Conservation (phyloP, 352 stramenopile species). For the Phytophthora syringae region DNA sequence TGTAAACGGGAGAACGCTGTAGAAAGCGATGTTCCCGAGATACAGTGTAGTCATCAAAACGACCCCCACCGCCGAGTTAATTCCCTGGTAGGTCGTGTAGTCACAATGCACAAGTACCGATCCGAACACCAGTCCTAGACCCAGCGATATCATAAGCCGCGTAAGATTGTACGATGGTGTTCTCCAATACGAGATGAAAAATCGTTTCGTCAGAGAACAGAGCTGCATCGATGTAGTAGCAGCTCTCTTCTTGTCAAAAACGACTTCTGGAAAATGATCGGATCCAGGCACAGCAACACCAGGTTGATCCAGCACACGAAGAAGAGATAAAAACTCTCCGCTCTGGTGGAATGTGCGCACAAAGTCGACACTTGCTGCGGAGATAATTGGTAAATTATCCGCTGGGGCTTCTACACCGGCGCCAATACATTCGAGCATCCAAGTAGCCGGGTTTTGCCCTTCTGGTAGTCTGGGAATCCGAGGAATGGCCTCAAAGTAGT, state of each 20-base stretch:
- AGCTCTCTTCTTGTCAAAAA: conserved; percentile 48
- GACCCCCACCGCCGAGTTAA: conserved; percentile 52
- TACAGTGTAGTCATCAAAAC: conserved; percentile 22
- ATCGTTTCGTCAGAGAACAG: conserved; percentile 47
- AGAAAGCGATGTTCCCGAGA: conserved; percentile 19
- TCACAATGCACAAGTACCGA: too few relatives aligned
- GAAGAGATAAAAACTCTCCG: background rate
- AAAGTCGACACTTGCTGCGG: conserved; percentile 6
- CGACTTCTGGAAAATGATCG: background rate
- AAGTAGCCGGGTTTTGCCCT: conserved; percentile 49
- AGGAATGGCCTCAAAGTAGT: conserved; percentile 42
- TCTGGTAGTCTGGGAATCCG: conserved; percentile 6
- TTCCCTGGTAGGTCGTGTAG: conserved; percentile 63
- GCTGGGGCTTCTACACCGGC: conserved; percentile 6
- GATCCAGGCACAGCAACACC: background rate
- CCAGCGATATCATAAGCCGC: conserved; percentile 67
- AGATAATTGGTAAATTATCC: background rate
- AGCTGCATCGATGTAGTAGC: conserved; percentile 43
- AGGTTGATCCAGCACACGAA: background rate
- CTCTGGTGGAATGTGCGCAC: conserved; percentile 8
- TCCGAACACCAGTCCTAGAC: conserved; percentile 82
- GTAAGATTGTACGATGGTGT: conserved; percentile 88
- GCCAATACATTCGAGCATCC: conserved; percentile 19
- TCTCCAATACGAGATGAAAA: conserved; percentile 68
- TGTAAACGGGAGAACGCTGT: conserved; percentile 14